Evolutionary conservation across 225 moss, liverwort and hornwort species (phyloP).

Genomic region (Straminergon stramineum): DNA sequence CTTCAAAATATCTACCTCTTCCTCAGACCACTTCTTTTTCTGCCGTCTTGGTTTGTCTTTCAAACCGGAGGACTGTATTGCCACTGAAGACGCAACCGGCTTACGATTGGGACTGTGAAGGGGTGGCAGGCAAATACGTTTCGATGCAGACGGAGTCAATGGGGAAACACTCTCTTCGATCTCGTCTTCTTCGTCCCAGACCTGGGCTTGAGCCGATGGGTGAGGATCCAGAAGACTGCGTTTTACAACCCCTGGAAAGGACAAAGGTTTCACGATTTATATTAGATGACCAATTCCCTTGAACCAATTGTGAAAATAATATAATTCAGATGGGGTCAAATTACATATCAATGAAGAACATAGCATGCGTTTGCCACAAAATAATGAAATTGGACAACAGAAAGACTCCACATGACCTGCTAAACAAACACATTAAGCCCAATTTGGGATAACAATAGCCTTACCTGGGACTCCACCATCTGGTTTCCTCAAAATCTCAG

Average conservation of each 20-base stretch:
- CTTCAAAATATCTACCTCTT: slow-evolving; percentile 59
- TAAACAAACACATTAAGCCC: neutral
- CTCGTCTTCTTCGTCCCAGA: slow-evolving; percentile 39
- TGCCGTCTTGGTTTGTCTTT: slow-evolving; percentile 14
- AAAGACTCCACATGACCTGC: neutral
- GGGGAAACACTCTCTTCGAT: slow-evolving; percentile 23
- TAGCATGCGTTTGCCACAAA: neutral
- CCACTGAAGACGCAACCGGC: neutral
- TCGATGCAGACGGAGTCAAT: slow-evolving; percentile 46
- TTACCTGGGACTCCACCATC: neutral
- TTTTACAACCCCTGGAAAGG: neutral
- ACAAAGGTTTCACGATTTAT: neutral
- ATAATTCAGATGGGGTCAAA: neutral
- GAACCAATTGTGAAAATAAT: neutral
- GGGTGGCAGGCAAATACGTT: slow-evolving; percentile 32
- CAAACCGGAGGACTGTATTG: neutral
- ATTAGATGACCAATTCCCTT: neutral
- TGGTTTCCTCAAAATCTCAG: slow-evolving; percentile 17
- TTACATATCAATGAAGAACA: neutral
- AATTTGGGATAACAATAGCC: neutral
- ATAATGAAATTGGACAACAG: neutral
- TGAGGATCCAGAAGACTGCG: slow-evolving; percentile 33
- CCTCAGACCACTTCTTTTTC: slow-evolving; percentile 53
- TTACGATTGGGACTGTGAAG: neutral
- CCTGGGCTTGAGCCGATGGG: slow-evolving; percentile 20